Base-by-base conservation (phyloP, 2,329 filamentous ascomycete species). In the Bertia moriformis region DNA sequence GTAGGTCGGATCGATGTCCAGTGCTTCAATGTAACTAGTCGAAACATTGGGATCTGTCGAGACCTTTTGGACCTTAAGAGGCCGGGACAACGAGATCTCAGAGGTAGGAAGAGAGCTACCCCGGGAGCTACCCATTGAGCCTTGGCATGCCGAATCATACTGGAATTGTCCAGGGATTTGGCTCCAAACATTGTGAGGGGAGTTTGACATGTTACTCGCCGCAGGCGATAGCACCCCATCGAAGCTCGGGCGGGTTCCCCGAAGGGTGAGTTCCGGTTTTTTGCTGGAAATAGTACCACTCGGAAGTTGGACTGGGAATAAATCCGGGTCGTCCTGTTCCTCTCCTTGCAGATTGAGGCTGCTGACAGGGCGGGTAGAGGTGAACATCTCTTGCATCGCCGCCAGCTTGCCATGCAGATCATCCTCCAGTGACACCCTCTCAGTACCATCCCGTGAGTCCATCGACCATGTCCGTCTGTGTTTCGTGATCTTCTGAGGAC, bases 401-500 rank as follows among this genome's bases (percentile, higher is more conserved):
- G 81, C 78, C 18, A 91, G 65, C 58, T 89, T 91, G 56, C 73
- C 72, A 49, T 87, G 81, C 18, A 89, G 57, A 50, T 91, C 85
- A 50, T 91, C 84, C 52, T 83, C 78, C 18, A 76, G 59, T 0
- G 72, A 63, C n/a, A 64, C 51, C 17, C 72, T 62, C 14, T 53
- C 50, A 4, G 52, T 56, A 3, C 65, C 67, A 13, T 67, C 68
- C 3, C 67, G 69, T 3, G 78, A 83, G 51, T 76, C 77, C 20
- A 73, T 63, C 4, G 89, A 95, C 18, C 86, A 89, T 70, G 93
- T 85, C 7, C 89, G 95, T 87, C 88, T 95, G 0, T 86, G 93
- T 42, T 89, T 70, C 59, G 93, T 93, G 60, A 94, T 87, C 58
- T 94, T 94, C 18, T 76, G 73, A 1, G 83, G 73, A 56, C 94